Base-by-base conservation (phyloP, 768 basidiomycete genomes). In the Butyriboletus loyo region DNA sequence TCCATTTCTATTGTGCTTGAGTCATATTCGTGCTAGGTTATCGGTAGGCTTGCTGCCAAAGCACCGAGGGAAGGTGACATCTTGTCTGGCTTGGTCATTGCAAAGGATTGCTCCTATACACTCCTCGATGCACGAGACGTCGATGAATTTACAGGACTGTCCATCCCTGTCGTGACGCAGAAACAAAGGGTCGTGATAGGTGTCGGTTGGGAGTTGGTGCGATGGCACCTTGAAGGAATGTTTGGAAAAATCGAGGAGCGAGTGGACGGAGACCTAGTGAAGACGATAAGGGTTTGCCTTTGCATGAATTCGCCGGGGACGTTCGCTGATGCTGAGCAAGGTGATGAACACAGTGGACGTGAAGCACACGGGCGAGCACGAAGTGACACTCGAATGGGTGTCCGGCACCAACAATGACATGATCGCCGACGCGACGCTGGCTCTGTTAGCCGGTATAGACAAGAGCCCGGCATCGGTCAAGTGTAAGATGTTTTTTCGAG, bases 141-240 rank as follows among this genome's bases (percentile, higher is more conserved):
- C 43, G 77, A 82, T 17, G 90, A 92, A 68, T 96, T 95, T 64
- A 86, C 94, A 0, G 96, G 92, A 5, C 66, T 98, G 44, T 84
- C 89, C 31, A 91, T 91, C 0, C 90, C 86, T 55, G 80, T 83
- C 22, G 84, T 98, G 45, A 84, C 82, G 2, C 95, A 99, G 66
- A 80, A 85, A 43, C 93, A 97, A 71, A 86, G 80, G 58, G 73
- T 98, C 46, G 78, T 79, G 14, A 77, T 98, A 7, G 84, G 85
- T 31, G 92, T 96, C 2, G 80, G 87, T 14, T 96, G 92, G 93
- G 83, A 88, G 14, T 79, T 98, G 47, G 86, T 98, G n/a, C 77
- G 85, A 57, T 98, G 96, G 95, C 94, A 98, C 70, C 69, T 98
- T 47, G 92, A 96, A 69, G 94, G 92, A 3, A 95, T 95, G 90